phyloP scores from a whole-genome alignment of 192 early-diverging fungal species.

The Coemansia sp. region DNA sequence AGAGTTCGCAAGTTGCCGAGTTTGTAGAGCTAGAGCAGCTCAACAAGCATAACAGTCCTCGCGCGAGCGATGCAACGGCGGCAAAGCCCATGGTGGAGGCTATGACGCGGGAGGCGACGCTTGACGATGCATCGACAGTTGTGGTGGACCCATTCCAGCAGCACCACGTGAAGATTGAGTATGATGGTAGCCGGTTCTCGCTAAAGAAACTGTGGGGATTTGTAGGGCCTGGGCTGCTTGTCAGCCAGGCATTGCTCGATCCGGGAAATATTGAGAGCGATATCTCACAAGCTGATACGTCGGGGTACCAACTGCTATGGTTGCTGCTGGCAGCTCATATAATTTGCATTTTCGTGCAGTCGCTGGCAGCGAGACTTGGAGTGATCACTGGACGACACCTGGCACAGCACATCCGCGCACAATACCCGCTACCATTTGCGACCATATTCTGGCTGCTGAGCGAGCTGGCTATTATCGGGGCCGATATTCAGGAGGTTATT shows the following conservation, averaged over 20 bases:
- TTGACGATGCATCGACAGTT: conserved; percentile 37
- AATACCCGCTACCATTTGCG: conserved; percentile 55
- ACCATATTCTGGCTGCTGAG: conserved; percentile 60
- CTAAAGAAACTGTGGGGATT: conserved; percentile 61
- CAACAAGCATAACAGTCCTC: neutral
- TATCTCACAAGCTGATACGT: conserved; percentile 61
- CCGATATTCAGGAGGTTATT: conserved; percentile 79
- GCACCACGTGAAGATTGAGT: conserved; percentile 46
- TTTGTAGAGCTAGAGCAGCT: conserved; percentile 24
- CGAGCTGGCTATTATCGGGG: conserved; percentile 69
- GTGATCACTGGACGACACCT: conserved; percentile 68
- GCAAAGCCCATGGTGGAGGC: neutral
- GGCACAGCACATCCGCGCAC: conserved; percentile 57
- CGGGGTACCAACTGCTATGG: conserved; percentile 69
- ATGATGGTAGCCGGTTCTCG: conserved; percentile 49
- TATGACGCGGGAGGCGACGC: conserved; percentile 4
- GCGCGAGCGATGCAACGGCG: conserved; percentile 5
- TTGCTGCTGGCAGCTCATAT: conserved; percentile 62
- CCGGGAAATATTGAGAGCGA: conserved; percentile 76
- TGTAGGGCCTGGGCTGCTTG: conserved; percentile 61
- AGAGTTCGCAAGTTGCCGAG: conserved; percentile 1
- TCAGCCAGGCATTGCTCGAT: conserved; percentile 67
- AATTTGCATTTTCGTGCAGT: conserved; percentile 64
- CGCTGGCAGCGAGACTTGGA: conserved; percentile 61
- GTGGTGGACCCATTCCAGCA: conserved; percentile 36